phyloP scores from a whole-genome alignment of 495 filamentous ascomycete genomes.

The Podospora tetraspora region DNA sequence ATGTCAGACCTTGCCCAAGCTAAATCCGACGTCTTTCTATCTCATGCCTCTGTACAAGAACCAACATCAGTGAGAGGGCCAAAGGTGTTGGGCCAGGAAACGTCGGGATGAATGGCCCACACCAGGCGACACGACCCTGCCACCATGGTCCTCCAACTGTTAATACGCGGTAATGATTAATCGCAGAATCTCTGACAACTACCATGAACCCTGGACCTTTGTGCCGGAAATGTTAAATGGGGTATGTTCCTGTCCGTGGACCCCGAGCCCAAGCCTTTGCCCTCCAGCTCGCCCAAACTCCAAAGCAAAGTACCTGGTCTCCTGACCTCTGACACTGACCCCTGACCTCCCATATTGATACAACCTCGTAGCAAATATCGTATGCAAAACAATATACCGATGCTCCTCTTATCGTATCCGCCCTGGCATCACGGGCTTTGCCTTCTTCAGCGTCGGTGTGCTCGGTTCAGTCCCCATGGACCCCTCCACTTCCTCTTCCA shows the following conservation, averaged over 20 bases:
- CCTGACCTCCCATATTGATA: neutral
- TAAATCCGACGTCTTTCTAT: too few species aligned
- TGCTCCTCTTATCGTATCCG: neutral
- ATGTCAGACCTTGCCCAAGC: too few species aligned
- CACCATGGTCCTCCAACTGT: too few species aligned
- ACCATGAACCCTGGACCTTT: neutral
- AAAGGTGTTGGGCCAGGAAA: too few species aligned
- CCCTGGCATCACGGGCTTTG: neutral
- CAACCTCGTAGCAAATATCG: neutral
- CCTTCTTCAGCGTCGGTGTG: constrained; percentile 19
- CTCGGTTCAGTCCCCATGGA: constrained; percentile 4
- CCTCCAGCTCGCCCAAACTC: neutral
- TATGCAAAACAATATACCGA: neutral
- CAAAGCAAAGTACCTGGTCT: neutral
- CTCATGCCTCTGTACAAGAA: too few species aligned
- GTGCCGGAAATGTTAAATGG: neutral
- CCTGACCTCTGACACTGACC: neutral
- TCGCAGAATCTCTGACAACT: neutral
- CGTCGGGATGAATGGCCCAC: too few species aligned
- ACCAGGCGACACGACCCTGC: too few species aligned
- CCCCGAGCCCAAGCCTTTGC: neutral
- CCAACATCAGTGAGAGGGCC: too few species aligned
- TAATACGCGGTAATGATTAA: neutral
- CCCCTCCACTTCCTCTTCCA: constrained; percentile 21
- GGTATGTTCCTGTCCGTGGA: neutral